Evolutionary conservation across 169 alveolate species (phyloP), one percentile per base, ranked within the genome.

Genomic region (Babesia microti): DNA sequence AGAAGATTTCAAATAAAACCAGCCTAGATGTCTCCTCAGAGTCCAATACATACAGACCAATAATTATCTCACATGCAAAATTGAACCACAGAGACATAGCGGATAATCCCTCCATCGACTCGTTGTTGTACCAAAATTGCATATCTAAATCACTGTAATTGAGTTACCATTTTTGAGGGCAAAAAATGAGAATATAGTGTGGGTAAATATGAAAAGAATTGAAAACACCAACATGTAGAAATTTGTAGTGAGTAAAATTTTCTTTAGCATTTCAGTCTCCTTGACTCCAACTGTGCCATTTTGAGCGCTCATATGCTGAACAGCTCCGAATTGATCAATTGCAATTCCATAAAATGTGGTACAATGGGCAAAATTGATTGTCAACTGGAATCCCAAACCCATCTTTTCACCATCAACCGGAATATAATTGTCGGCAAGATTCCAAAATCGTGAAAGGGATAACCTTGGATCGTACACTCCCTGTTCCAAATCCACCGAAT

Each of bases 91-190:
- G 81, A 41, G 95, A 74, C 37, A 85, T 80, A 0, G 95, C 95
- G 26, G 96, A 87, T 3, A 94, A 71, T 0, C 98, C 98, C 63
- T 89, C 88, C 92, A 91, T 84, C 12, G 93, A 87, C 40, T 92
- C 94, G 68, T 88, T 85, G 43, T 76, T 65, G 41, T 85, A 72
- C 98, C 98, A 94, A 61, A 91, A 94, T 33, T 82, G 87, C 51
- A 94, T 84, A 68, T 94, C 88, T 73, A 36, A 11, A 53, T 7
- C 53, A 17, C 14, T 43, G 15, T 35, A n/a, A n/a, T 7, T 22
- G 5, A 21, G 21, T 0, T 32, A 68, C 81, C 95, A 49, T 85
- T 88, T 63, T 88, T 88, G 60, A 88, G 82, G n/a, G 95, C 95
- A 26, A 86, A 79, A 70, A 78, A 66, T 14, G 92, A 88, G 67